phyloP scores from a whole-genome alignment of 83 land plant genomes.

The Thuja plicata region DNA sequence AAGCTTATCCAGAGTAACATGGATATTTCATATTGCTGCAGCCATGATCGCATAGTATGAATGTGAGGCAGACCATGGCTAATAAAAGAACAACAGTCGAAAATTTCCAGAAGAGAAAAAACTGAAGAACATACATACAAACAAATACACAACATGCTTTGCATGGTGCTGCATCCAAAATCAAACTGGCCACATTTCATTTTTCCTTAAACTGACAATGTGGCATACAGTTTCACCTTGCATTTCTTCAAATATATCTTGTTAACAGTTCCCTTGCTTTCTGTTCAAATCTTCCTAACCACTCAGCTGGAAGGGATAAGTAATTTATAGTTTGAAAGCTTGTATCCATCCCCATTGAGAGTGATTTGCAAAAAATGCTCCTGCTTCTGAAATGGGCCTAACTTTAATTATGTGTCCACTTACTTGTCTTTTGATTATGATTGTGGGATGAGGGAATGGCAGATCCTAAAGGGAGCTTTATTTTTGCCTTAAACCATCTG shows the following conservation, averaged over 20 bases:
- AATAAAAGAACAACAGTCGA: background rate
- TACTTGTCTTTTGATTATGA: background rate
- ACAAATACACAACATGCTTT: background rate
- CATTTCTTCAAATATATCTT: background rate
- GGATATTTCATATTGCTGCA: background rate
- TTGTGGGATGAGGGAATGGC: background rate
- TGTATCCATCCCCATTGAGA: background rate
- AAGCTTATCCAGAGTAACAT: background rate
- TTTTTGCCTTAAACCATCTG: background rate
- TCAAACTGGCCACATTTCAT: background rate
- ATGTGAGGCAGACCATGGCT: background rate
- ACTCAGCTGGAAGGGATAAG: background rate
- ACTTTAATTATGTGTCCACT: background rate
- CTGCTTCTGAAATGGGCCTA: background rate
- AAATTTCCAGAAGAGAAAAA: background rate
- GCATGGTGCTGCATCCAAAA: background rate
- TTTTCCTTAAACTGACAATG: background rate
- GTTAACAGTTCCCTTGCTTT: background rate
- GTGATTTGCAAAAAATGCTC: background rate
- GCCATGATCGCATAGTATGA: background rate
- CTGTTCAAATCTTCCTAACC: background rate
- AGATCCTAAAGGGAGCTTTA: background rate
- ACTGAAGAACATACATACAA: background rate
- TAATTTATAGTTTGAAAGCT: background rate
- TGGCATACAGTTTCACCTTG: background rate